A percentile compares a stretch with the other conserved stretches of the same genome.
Conservation (phyloP, 169 alveolate species). For the Plasmodium vivax region DNA sequence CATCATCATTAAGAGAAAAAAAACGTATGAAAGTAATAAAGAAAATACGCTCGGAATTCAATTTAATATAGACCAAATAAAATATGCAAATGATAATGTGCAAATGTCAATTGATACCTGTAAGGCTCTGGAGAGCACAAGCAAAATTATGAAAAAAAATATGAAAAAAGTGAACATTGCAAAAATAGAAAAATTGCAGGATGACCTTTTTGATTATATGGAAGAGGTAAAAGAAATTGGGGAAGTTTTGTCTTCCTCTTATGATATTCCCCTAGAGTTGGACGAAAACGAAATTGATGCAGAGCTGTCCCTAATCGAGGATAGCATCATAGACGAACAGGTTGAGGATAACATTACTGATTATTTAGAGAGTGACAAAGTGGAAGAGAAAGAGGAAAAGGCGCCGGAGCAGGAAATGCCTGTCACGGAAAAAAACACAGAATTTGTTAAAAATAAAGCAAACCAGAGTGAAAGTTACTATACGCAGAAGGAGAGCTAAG, state of each 20-base stretch:
- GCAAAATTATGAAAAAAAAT: conserved; percentile 69
- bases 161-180: conserved; percentile 69
- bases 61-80: conserved; percentile 73
- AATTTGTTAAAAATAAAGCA: not conserved
- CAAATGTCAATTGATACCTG: conserved; percentile 73
- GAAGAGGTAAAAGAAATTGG: conserved; percentile 74
- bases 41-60: conserved; percentile 74
- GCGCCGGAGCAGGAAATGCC: not conserved
- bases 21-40: conserved; percentile 60
- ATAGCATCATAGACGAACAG: conserved; percentile 67
- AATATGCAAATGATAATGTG: conserved; percentile 72
- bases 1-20: conserved; percentile 39
- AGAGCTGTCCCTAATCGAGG: conserved; percentile 69
- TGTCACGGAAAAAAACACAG: not conserved
- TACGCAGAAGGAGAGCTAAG: conserved; percentile 50
- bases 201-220: conserved; percentile 62
- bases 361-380: conserved; percentile 37
- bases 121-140: conserved; percentile 45
- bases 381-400: conserved; percentile 8
- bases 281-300: conserved; percentile 75
- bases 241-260: conserved; percentile 44
- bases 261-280: conserved; percentile 51
- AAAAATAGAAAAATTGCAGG: conserved; percentile 74
- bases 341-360: conserved; percentile 43
- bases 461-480: conserved; percentile 5